These are phyloP conservation scores for Agrostemma githago DNA, from an alignment of 148 eudicot genomes.

Conservation along the genomic window DNA sequence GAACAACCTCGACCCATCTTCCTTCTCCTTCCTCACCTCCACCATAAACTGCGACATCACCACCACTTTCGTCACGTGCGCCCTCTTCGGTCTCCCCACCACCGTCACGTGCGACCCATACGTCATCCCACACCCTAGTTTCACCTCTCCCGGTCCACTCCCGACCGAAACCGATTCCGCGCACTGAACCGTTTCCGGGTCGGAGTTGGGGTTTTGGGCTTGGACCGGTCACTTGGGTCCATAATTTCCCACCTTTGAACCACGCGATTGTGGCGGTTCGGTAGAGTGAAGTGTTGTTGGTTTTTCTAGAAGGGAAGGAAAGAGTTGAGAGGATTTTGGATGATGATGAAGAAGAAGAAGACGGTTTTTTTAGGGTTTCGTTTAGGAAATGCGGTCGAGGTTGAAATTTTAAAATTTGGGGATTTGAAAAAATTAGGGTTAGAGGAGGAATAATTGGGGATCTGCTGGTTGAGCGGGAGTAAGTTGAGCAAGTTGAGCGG, in stretches of 20 bases:
- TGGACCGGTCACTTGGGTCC: constrained; percentile 35
- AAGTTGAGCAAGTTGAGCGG: no score
- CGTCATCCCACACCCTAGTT: constrained; percentile 60
- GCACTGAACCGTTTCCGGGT: constrained; percentile 21
- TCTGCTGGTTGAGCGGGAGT: no score
- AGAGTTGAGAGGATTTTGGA: constrained; percentile 28
- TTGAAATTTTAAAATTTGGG: no score
- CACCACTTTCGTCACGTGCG: constrained; percentile 43
- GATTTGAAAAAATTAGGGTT: no score
- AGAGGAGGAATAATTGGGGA: no score
- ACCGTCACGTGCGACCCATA: constrained; percentile 77
- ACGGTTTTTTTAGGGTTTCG: constrained; percentile 10
- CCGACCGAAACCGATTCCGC: constrained; percentile 32
- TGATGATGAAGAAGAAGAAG: no score
- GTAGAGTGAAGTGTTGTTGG: constrained; percentile 31
- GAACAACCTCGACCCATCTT: constrained; percentile 44
- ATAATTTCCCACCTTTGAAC: constrained; percentile 34
- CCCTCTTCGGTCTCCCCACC: constrained; percentile 59
- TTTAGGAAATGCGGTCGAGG: constrained; percentile 7
- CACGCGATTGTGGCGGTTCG: constrained; percentile 50
- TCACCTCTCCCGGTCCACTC: constrained; percentile 23
- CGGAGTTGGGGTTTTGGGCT: background rate
- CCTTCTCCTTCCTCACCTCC: constrained; percentile 58
- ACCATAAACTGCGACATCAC: constrained; percentile 78
- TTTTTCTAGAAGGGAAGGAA: constrained; percentile 5